Base-by-base conservation (phyloP, 1,284 basidiomycete genomes). In the Moesziomyces parantarcticus region DNA sequence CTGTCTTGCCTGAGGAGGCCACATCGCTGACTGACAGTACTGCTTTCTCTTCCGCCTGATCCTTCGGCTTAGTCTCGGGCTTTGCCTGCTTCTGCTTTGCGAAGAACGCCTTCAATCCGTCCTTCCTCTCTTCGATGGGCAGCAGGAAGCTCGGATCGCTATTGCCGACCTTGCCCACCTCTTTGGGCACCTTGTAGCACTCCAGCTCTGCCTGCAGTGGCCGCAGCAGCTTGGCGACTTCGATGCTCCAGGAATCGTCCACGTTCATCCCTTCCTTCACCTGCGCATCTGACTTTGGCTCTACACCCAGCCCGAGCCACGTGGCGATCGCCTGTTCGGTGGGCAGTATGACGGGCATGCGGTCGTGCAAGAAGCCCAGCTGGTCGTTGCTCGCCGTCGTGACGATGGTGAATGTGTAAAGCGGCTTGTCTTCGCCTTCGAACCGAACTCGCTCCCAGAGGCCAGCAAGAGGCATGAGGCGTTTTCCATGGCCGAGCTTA, bases 31-130 rank as follows among this genome's bases (percentile, higher is more conserved):
- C 5, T 39, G 5, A 41, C 41, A 10, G 23, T 21, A 22, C 6
- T 39, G 21, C 18, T 22, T 52, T 26, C 26, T 56, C 16, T 6
- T 18, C 13, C 10, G 14, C 29, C 29, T 6, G 5, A 29, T 9
- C 29, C 29, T 2, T 11, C 5, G 51, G 10, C 11, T 32, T 18
- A 13, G 49, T 2, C 18, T 36, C 20, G 7, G 57, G 25, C 43
- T 55, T 50, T 7, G 50, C 46, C 32, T 51, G 52, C 48, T 66
- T 51, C 34, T 66, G 62, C 59, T 67, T 76, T 90, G 90, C 78
- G 94, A 97, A 81, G 89, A 96, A 91, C 8, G 91, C 91, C 80
- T 91, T 88, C 66, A 97, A 93, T 3, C 93, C 93, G 77, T 96
- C 94, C 78, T 91, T 92, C 36, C 94, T 87, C 57, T 88, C 86